phyloP scores from a whole-genome alignment of 1,284 basidiomycete genomes.

The Puccinia horiana region DNA sequence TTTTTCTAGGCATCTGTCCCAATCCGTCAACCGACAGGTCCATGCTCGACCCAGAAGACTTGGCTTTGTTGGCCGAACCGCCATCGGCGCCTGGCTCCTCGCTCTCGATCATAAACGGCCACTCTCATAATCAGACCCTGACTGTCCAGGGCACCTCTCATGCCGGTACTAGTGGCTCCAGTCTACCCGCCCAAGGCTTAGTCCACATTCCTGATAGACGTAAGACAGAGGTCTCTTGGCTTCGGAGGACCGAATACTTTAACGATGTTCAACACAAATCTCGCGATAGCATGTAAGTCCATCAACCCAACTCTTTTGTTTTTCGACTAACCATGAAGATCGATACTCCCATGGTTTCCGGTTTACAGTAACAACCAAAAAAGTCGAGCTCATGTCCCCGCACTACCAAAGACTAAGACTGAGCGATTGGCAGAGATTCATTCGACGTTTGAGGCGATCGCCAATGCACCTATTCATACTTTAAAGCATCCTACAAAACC shows the following conservation, averaged over 20 bases:
- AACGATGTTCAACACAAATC: conserved; percentile 57
- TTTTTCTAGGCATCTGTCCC: conserved; percentile 27
- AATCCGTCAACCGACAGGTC: conserved; percentile 60
- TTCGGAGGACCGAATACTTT: conserved; percentile 83
- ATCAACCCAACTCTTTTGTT: neutral
- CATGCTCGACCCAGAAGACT: conserved; percentile 71
- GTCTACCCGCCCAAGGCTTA: conserved; percentile 57
- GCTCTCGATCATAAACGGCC: conserved; percentile 39
- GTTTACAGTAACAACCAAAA: conserved; percentile 62
- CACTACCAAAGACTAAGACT: conserved; percentile 51
- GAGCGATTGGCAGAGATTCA: conserved; percentile 71
- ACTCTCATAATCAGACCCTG: conserved; percentile 26
- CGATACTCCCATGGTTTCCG: conserved; percentile 4
- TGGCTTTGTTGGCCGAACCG: conserved; percentile 68
- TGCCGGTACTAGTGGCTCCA: conserved; percentile 59
- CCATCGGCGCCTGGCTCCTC: conserved; percentile 28
- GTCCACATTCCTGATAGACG: conserved; percentile 49
- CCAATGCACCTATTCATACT: conserved; percentile 64
- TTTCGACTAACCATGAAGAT: neutral
- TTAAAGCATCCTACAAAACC: conserved; percentile 79
- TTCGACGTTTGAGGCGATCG: conserved; percentile 69
- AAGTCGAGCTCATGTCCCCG: conserved; percentile 51
- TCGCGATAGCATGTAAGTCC: conserved; percentile 31
- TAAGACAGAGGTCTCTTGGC: conserved; percentile 73
- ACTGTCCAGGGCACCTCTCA: conserved; percentile 56